Evolutionary conservation across 163 green algal species (phyloP), one percentile per base, ranked within the genome.

Genomic region (Chloromonas sp.): DNA sequence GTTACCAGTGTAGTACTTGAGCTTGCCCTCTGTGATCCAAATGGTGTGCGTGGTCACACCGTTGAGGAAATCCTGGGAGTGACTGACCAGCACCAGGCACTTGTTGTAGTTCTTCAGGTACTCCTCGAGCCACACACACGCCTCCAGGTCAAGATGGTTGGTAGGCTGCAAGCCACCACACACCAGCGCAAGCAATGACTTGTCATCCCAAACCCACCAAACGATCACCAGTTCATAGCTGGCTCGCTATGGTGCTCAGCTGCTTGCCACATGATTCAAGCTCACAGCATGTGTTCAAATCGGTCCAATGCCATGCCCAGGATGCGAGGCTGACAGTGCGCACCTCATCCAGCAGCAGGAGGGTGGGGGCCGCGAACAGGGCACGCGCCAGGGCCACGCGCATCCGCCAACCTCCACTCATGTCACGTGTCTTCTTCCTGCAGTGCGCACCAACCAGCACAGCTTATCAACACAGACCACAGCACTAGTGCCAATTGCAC

Each of bases 71-170:
- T 91, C 86, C 90, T 96, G 95, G 87, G 96, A 92, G 87, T 96
- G 94, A 13, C 66, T 89, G 1, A 97, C 94, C 66, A 98, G 90
- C 84, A 97, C 92, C 85, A 98, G 84, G 58, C 92, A 93, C 15
- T 93, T 94, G n/a, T 95, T 90, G 86, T 88, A 96, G 60, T 81
- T 36, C 11, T 94, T 94, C 85, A 97, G 91, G 13, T 92, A 95
- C 59, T 95, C 88, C 0, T 92, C 96, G 62, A 99, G 91, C 58
- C 91, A 92, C 89, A 98, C 95, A 70, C 98, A 97, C 3, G 94
- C 92, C 89, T 98, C 95, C 87, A 98, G 96, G 91, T 98, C 96
- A 77, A 99, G 85, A 89, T 99, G 96, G 86, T 99, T 99, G 71
- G 95, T 98, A n/a, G 96, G 96, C 92, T 98, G 94, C 83, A 36